phyloP scores from a whole-genome alignment of 2,329 filamentous ascomycete genomes.

The Pyrenophora seminiperda region DNA sequence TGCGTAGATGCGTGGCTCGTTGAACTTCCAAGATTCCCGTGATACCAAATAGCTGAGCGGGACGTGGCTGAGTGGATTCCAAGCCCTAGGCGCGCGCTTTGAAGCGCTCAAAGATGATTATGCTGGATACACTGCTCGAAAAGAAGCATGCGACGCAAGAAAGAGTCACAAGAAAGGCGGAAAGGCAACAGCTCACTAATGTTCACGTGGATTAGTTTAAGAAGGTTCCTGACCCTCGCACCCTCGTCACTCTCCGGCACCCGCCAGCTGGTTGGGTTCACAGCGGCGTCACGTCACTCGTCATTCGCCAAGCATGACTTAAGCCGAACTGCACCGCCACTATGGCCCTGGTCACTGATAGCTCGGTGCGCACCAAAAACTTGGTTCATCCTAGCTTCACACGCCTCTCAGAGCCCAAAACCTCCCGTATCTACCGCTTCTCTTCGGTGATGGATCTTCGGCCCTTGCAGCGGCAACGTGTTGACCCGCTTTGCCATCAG shows the following conservation, averaged over 20 bases:
- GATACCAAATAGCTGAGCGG: conserved; percentile 17
- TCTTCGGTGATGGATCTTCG: conserved; percentile 25
- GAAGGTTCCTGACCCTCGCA: conserved; percentile 14
- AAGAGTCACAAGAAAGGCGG: conserved; percentile 14
- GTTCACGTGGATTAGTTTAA: conserved; percentile 13
- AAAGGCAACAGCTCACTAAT: conserved; percentile 3
- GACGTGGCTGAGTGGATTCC: conserved; percentile 23
- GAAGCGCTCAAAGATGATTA: conserved; percentile 29
- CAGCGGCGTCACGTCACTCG: conserved; percentile 14
- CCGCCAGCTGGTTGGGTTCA: conserved; percentile 9
- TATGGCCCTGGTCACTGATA: conserved; percentile 1
- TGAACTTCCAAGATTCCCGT: conserved; percentile 2
- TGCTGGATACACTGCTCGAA: background rate
- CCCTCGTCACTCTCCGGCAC: conserved; percentile 9
- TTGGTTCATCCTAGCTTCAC: conserved; percentile 11
- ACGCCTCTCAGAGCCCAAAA: conserved; percentile 13
- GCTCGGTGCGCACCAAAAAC: conserved; percentile 8
- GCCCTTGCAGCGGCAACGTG: conserved; percentile 41
- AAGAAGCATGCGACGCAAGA: conserved; percentile 6
- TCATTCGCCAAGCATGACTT: conserved; percentile 14
- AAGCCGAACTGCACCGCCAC: conserved; percentile 19
- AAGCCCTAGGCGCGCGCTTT: conserved; percentile 32
- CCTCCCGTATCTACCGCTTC: conserved; percentile 20
- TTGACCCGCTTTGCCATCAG: conserved; percentile 38
- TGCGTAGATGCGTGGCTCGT: conserved; percentile 15